Percentiles rank a stretch among this genome's conserved stretches.
Evolutionary conservation across 2,329 filamentous ascomycete genomes (phyloP).

Genomic region (Cercospora beticola): DNA sequence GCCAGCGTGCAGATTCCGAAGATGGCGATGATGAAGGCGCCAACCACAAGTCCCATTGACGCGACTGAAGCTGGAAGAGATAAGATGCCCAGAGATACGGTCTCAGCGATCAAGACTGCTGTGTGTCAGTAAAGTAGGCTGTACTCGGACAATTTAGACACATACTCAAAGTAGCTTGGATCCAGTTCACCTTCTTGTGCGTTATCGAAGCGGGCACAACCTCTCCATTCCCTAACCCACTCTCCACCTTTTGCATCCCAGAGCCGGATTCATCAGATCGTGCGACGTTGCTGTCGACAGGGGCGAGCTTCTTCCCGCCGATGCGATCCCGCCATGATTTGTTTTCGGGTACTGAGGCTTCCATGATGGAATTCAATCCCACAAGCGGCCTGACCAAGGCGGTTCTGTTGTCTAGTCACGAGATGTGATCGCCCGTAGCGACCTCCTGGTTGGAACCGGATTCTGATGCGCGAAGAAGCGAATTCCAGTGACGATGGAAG

Average conservation of each 20-base stretch:
- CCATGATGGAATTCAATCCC: neutral
- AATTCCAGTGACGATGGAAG: neutral
- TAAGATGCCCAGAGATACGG: constrained; percentile 57
- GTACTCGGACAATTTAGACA: neutral
- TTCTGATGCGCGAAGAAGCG: neutral
- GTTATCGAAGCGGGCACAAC: constrained; percentile 7
- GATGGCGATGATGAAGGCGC: constrained; percentile 54
- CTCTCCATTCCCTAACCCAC: constrained; percentile 4
- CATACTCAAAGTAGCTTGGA: constrained; percentile 13
- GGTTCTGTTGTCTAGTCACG: neutral
- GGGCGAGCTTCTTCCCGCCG: constrained; percentile 4
- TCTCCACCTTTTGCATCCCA: constrained; percentile 4
- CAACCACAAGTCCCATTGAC: constrained; percentile 47
- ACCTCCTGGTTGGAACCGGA: neutral
- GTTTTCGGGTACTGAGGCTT: constrained; percentile 25
- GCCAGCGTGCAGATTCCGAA: constrained; percentile 60
- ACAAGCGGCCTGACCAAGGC: neutral
- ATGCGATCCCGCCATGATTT: constrained; percentile 29
- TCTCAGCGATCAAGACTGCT: constrained; percentile 56
- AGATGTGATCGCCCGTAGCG: neutral
- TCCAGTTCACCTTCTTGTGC: constrained; percentile 12
- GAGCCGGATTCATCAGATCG: constrained; percentile 3
- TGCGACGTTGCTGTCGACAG: constrained; percentile 5
- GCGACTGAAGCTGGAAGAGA: constrained; percentile 56
- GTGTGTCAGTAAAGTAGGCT: neutral